Percentiles rank a stretch among this genome's conserved stretches.
Evolutionary conservation across 768 basidiomycete genomes (phyloP).

Genomic region (Pleurotus sapidus): DNA sequence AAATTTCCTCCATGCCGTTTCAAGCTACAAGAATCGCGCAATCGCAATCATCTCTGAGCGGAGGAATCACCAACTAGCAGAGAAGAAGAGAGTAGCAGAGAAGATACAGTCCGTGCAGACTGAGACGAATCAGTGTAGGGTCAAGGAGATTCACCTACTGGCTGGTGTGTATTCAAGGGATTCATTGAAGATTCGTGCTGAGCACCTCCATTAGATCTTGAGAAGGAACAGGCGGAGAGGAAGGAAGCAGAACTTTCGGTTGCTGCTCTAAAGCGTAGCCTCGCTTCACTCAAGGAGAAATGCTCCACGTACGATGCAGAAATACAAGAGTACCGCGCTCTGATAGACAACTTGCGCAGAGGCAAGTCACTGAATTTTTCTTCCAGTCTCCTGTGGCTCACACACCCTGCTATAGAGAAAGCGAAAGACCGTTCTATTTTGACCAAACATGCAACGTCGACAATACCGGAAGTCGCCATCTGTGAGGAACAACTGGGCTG

Average conservation of each 20-base stretch:
- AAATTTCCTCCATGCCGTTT: slow-evolving; percentile 71
- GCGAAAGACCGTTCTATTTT: slow-evolving; percentile 60
- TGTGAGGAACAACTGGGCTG: slow-evolving; percentile 60
- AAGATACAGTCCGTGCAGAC: slow-evolving; percentile 59
- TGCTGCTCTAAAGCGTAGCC: slow-evolving; percentile 60
- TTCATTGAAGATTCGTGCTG: not conserved
- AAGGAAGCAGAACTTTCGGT: slow-evolving; percentile 67
- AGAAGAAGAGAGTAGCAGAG: slow-evolving; percentile 63
- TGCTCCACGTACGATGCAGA: slow-evolving; percentile 58
- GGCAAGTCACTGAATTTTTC: slow-evolving; percentile 37
- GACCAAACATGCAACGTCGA: slow-evolving; percentile 45
- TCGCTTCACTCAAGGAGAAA: slow-evolving; percentile 60
- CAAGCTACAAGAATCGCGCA: slow-evolving; percentile 69
- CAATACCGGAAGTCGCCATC: slow-evolving; percentile 52
- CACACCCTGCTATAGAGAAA: slow-evolving; percentile 45
- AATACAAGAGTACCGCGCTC: slow-evolving; percentile 68
- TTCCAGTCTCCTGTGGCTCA: not conserved
- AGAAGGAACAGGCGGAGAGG: slow-evolving; percentile 68
- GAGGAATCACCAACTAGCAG: slow-evolving; percentile 55
- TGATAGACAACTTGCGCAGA: slow-evolving; percentile 59
- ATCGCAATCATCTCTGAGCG: slow-evolving; percentile 68
- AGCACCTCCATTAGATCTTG: slow-evolving; percentile 43
- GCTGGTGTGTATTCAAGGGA: slow-evolving; percentile 47
- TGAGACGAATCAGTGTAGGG: slow-evolving; percentile 73
- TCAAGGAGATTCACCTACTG: slow-evolving; percentile 76